Base-by-base conservation (phyloP, 768 basidiomycete genomes). In the Crucibulum laeve region DNA sequence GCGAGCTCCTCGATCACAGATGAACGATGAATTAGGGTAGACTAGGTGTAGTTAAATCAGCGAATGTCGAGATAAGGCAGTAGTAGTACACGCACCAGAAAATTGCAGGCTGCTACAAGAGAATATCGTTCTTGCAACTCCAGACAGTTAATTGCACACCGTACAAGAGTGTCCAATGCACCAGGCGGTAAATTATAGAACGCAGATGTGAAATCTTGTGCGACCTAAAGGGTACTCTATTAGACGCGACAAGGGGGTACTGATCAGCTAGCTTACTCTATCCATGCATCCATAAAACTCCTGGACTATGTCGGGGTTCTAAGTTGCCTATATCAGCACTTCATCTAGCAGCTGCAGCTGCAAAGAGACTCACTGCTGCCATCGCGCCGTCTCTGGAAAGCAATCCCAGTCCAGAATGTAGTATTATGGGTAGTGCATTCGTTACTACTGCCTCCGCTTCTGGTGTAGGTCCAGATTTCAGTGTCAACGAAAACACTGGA, bases 231-330 rank as follows among this genome's bases (percentile, higher is more conserved):
- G n/a, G n/a, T n/a, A 30, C 28, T 7, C 7, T 7, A n/a, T 7
- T 30, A 30, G 13, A 10, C 14, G 18, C 10, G 28, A 35, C 33
- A 35, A 43, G 67, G 0, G 87, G 87, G 57, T 89, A 91, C 14
- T 86, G 74, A 51, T 91, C 88, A 45, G 23, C 4, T 21, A 14
- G 69, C 76, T 37, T 48, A 89, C 88, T 35, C 79, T 74, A 35
- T 91, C 88, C 71, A 88, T 75, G 56, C 82, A 93, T 6, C 73
- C 73, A 63, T 94, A 95, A 61, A 93, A 94, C 19, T 82, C 82
- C 57, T 92, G 91, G 13, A 91, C 89, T 21, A 95, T 79, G 58
- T 95, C 93, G 0, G 93, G 92, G 56, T 95, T 91, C 91, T 95
- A 43, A 26, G 25, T 13, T 14, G 23, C 3, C 35, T 10, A 36